Base-by-base conservation (phyloP, 202 grass and related monocot genomes). In the Elaeis oleifera region DNA sequence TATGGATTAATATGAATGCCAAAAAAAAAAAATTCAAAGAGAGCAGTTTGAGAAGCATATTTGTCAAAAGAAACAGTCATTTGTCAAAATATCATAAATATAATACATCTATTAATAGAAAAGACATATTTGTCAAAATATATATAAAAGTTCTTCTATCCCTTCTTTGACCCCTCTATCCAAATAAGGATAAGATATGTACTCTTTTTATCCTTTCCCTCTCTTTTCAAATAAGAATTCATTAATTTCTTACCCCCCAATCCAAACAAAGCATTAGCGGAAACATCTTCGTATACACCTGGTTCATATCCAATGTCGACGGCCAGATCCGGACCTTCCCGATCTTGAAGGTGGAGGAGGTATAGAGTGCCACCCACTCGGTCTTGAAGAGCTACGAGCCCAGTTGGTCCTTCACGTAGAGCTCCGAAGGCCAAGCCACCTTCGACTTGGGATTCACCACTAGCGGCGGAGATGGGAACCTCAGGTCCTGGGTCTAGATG, bases 401-500 rank as follows among this genome's bases (percentile, higher is more conserved):
- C 1, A 99, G 94, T 81, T 99, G 94, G 17, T 78, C 94, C 58
- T 82, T 92, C 1, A 99, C 82, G 77, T 84, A 78, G 6, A 99
- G 77, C 62, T 99, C 94, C 13, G 94, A 72, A 51, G 78, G 68
- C 55, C 80, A 70, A 18, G 79, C 68, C 22, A 16, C 49, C 71
- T 97, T 97, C 49, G 57, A 60, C 11, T 91, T 82, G 5, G 79
- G 28, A 39, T 39, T 39, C 7, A 39, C 32, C 32, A 39, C 6
- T 7, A 7, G 32, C 32, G 32, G 32, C 4, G 67, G 49, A 5
- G 77, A 65, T 23, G 84, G 88, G 56, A 97, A 4, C 4, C 83
- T 83, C 58, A 99, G 28, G 64, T 99, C 94, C 72, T 99, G 94
- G 18, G 88, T 90, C 22, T 99, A 88, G 69, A 99, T 99, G 65